Conservation (phyloP, 1,139 yeast species). For the Suhomyces bokatorum region DNA sequence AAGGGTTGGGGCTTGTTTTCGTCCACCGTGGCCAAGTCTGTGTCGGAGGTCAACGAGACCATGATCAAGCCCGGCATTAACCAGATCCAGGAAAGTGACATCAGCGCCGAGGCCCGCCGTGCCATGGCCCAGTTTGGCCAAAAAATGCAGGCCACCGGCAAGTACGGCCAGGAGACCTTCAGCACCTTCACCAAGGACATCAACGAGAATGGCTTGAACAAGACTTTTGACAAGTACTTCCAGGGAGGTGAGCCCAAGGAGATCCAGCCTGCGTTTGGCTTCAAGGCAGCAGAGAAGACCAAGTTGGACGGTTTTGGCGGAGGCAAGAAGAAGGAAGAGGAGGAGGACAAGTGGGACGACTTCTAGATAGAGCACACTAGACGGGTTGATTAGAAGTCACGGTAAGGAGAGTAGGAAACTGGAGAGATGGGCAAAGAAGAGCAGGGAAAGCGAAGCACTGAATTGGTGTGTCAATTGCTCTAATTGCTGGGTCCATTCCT, state of each 20-base stretch:
- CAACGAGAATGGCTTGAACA: slow-evolving; percentile 35
- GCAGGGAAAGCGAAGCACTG: too few relatives aligned
- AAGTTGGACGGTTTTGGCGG: slow-evolving; percentile 55
- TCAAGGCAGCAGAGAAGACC: slow-evolving; percentile 62
- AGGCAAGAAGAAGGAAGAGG: slow-evolving; percentile 32
- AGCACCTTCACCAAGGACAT: slow-evolving; percentile 57
- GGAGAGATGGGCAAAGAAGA: too few relatives aligned
- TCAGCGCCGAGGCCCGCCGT: slow-evolving; percentile 75
- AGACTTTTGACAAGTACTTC: slow-evolving; percentile 52
- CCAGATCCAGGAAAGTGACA: slow-evolving; percentile 78
- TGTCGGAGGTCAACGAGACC: slow-evolving; percentile 80
- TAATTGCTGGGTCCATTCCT: too few relatives aligned
- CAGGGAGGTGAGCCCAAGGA: slow-evolving; percentile 37
- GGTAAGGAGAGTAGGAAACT: too few relatives aligned
- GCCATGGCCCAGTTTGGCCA: slow-evolving; percentile 97
- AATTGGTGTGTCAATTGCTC: too few relatives aligned
- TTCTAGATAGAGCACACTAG: slow-evolving; percentile 23
- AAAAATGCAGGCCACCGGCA: slow-evolving; percentile 86
- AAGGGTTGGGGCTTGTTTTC: slow-evolving; percentile 96
- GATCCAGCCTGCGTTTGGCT: slow-evolving; percentile 71
- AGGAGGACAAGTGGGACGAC: slow-evolving; percentile 50
- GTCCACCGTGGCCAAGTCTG: slow-evolving; percentile 76
- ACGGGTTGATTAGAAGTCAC: too few relatives aligned
- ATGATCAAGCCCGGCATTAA: slow-evolving; percentile 88
- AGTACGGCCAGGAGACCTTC: slow-evolving; percentile 66